These are phyloP conservation scores for Escallonia rubra DNA, from an alignment of 129 eudicot species.

Conservation along the genomic window DNA sequence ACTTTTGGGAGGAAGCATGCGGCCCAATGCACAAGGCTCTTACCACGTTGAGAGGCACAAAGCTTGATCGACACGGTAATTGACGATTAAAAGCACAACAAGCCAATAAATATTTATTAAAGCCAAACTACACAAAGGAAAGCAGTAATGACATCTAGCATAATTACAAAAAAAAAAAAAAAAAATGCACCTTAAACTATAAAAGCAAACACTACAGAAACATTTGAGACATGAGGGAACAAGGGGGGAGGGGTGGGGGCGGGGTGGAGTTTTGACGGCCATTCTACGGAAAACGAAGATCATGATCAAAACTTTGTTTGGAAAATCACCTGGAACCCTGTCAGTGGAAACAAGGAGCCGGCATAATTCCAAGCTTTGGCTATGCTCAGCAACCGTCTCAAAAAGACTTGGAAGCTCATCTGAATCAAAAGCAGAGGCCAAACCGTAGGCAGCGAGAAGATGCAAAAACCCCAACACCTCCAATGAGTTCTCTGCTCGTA, in stretches of 20 bases:
- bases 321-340: slow-evolving; percentile 10
- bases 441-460: slow-evolving; percentile 24
- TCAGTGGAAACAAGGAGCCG: slow-evolving; percentile 20
- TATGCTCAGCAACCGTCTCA: slow-evolving; percentile 12
- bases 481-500: background rate
- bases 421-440: slow-evolving; percentile 10
- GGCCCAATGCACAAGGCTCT: too few species aligned
- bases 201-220: background rate
- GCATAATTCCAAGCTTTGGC: slow-evolving; percentile 15
- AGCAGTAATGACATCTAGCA: background rate
- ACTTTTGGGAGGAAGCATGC: too few species aligned
- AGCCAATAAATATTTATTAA: too few species aligned
- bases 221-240: too few species aligned
- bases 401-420: slow-evolving; percentile 16
- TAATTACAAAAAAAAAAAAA: background rate
- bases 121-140: background rate
- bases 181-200: background rate
- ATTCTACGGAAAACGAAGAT: too few species aligned
- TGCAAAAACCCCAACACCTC: slow-evolving; percentile 30
- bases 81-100: too few species aligned
- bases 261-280: too few species aligned
- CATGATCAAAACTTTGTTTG: too few species aligned
- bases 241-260: too few species aligned
- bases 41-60: too few species aligned
- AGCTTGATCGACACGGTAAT: too few species aligned